Evolutionary conservation across 2,329 filamentous ascomycete species (phyloP).

Genomic region (Sodiomyces alkalinus): DNA sequence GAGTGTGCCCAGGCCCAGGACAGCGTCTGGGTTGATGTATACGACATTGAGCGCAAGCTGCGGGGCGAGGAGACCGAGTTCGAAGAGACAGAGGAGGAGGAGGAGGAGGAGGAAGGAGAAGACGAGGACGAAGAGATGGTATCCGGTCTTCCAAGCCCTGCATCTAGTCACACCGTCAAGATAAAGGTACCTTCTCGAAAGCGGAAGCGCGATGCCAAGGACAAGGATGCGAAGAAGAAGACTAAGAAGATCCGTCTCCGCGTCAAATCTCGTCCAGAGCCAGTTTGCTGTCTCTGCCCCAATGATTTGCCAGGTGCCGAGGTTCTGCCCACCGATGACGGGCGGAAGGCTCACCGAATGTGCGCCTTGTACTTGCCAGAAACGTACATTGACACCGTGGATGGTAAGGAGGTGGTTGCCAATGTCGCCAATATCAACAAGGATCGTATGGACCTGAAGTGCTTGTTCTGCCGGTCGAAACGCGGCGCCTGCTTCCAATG

Average conservation of each 20-base stretch:
- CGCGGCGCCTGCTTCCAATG: constrained; percentile 96
- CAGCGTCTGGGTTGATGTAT: constrained; percentile 96
- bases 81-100: constrained; percentile 59
- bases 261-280: constrained; percentile 53
- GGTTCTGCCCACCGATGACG: constrained; percentile 77
- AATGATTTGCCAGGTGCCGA: constrained; percentile 74
- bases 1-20: constrained; percentile 90
- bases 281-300: constrained; percentile 83
- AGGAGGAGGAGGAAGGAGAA: constrained; percentile 49
- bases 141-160: constrained; percentile 64
- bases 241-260: constrained; percentile 68
- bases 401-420: constrained; percentile 57
- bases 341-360: constrained; percentile 70
- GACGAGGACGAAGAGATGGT: constrained; percentile 46
- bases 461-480: constrained; percentile 86
- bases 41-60: constrained; percentile 87
- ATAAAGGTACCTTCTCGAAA: constrained; percentile 34
- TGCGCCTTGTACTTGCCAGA: constrained; percentile 89
- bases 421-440: constrained; percentile 74
- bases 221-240: constrained; percentile 34
- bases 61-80: constrained; percentile 79
- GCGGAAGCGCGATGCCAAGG: constrained; percentile 40
- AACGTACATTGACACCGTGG: constrained; percentile 64
- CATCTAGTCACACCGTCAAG: constrained; percentile 19
- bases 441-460: constrained; percentile 80